phyloP scores from a whole-genome alignment of 345 rosid genomes.

The Syzygium grande region DNA sequence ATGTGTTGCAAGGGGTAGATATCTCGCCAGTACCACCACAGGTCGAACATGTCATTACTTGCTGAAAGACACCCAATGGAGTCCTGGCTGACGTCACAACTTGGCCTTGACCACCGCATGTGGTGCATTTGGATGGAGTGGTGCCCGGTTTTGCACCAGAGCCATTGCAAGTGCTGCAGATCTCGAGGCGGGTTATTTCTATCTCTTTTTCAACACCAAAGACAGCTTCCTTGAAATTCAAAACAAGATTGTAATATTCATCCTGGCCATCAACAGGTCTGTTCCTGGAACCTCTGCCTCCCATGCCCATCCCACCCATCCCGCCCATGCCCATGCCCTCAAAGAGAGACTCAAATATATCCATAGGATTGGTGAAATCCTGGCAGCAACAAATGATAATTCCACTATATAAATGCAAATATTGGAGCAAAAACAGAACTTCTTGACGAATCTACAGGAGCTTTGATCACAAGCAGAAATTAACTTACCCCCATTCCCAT shows the following conservation, averaged over 20 bases:
- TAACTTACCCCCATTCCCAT: constrained; percentile 96
- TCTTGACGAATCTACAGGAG: not conserved
- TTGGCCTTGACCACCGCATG: constrained; percentile 98
- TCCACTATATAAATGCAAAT: constrained; percentile 1
- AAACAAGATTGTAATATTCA: constrained; percentile 69
- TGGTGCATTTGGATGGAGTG: constrained; percentile 64
- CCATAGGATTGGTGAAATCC: constrained; percentile 98
- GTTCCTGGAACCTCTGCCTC: constrained; percentile 63
- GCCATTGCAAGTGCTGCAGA: constrained; percentile 79
- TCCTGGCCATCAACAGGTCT: constrained; percentile 88
- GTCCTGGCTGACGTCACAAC: constrained; percentile 87
- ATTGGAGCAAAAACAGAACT: not conserved
- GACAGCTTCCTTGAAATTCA: constrained; percentile 90
- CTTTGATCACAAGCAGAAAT: not conserved
- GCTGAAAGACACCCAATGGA: constrained; percentile 95
- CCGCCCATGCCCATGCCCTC: constrained; percentile 93
- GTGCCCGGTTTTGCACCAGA: constrained; percentile 93
- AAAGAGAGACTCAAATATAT: constrained; percentile 81
- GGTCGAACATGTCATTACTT: constrained; percentile 85
- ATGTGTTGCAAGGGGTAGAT: constrained; percentile 62
- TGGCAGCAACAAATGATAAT: constrained; percentile 13
- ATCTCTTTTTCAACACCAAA: constrained; percentile 93
- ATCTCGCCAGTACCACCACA: constrained; percentile 83
- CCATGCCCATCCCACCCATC: constrained; percentile 68
- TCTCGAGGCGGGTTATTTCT: constrained; percentile 83